Evolutionary conservation across 148 eudicot genomes (phyloP), one percentile per base, ranked within the genome.

Genomic region (Camellia japonica): DNA sequence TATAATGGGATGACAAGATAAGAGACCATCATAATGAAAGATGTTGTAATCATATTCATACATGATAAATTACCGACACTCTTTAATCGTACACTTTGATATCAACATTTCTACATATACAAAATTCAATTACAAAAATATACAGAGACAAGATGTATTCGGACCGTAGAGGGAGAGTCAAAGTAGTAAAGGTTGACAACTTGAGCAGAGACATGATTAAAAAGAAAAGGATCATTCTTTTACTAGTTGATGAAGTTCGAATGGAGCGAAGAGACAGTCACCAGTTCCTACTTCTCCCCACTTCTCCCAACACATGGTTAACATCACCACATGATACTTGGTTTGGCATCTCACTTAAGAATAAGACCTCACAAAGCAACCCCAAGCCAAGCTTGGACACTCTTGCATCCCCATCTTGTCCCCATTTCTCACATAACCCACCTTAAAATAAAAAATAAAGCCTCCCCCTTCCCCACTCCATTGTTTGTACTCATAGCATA

Each of bases 271-370:
- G 49, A 46, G 38, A 71, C 41, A n/a, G 55, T 30, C 74, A 71
- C 19, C 54, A 51, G 58, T 10, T 46, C 41, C 6, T 3, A 7
- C 41, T 71, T 19, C 19, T 42, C 13, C 13, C 74, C 44, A 5
- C 14, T 71, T 30, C 61, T 73, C 30, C 76, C 76, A 54, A 55
- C 64, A 73, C 64, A 73, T 9, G 23, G 76, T n/a, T 46, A 30
- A 49, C 71, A 77, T 49, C 56, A 46, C 56, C 79, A 77, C 71
- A 64, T 77, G 46, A 6, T 49, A 47, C 23, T 18, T 52, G 10
- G n/a, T 66, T 52, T 56, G 62, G 72, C 62, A 23, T 54, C 51
- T 46, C 71, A 49, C 55, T 44, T 8, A 41, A 30, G 59, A 65
- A 23, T 38, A 54, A 52, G 72, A 77, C 80, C 70, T 66, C 14